Conservation (phyloP, 2,329 filamentous ascomycete species). For the Colletotrichum magnum region DNA sequence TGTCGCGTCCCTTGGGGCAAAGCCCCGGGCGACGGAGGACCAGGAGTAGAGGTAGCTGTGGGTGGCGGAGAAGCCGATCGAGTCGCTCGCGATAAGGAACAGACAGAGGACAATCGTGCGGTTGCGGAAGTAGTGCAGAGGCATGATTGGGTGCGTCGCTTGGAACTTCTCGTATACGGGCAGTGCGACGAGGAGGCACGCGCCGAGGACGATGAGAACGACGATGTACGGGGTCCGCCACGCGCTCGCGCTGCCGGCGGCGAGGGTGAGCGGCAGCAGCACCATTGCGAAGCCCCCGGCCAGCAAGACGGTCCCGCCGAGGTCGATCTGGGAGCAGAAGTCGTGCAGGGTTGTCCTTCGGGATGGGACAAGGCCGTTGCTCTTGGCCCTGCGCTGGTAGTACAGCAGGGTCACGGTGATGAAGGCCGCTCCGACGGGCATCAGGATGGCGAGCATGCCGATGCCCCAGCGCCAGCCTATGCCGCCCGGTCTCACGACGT, state of each 20-base stretch:
- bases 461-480: slow-evolving; percentile 55
- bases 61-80: slow-evolving; percentile 50
- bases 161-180: slow-evolving; percentile 62
- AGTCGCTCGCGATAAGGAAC: slow-evolving; percentile 44
- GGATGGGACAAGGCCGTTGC: slow-evolving; percentile 32
- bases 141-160: slow-evolving; percentile 63
- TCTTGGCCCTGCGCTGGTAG: slow-evolving; percentile 44
- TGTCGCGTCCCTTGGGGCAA: slow-evolving; percentile 45
- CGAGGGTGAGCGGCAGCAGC: slow-evolving; percentile 70
- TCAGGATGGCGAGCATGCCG: slow-evolving; percentile 70
- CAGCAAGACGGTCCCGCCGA: slow-evolving; percentile 61
- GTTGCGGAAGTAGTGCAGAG: slow-evolving; percentile 53
- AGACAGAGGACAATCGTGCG: slow-evolving; percentile 45
- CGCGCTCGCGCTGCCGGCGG: slow-evolving; percentile 53
- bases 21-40: slow-evolving; percentile 53
- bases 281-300: slow-evolving; percentile 65
- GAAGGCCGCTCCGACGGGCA: slow-evolving; percentile 58
- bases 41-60: slow-evolving; percentile 60
- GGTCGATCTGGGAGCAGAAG: slow-evolving; percentile 47
- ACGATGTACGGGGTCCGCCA: slow-evolving; percentile 61
- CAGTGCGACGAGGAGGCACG: slow-evolving; percentile 61
- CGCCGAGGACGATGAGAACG: slow-evolving; percentile 64
- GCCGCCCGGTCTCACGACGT: slow-evolving; percentile 42
- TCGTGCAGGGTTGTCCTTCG: slow-evolving; percentile 41
- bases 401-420: slow-evolving; percentile 41